A percentile compares a stretch with the other conserved stretches of the same genome.
These are phyloP conservation scores for Geotrichum cucujoidarum DNA, from an alignment of 1,139 yeast species.

Conservation along the genomic window DNA sequence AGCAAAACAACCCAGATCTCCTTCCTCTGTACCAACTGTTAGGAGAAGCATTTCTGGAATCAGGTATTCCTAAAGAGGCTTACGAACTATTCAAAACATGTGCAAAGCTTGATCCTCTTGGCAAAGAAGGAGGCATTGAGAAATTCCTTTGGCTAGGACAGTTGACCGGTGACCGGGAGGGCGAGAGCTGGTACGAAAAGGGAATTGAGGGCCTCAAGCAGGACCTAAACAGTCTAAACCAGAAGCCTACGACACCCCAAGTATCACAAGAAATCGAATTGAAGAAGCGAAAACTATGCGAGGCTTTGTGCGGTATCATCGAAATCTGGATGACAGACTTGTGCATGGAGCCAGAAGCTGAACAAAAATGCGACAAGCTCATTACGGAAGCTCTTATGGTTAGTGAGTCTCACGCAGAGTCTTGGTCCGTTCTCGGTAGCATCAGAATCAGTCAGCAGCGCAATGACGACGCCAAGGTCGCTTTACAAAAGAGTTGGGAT, in stretches of 20 bases:
- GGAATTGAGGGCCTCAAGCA: conserved; percentile 52
- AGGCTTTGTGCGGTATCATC: conserved; percentile 77
- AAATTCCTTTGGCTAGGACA: conserved; percentile 90
- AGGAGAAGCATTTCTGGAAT: conserved; percentile 77
- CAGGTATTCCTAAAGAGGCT: conserved; percentile 73
- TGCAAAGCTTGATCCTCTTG: conserved; percentile 66
- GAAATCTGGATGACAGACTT: conserved; percentile 98
- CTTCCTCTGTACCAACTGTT: conserved; percentile 39
- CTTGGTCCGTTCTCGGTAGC: conserved; percentile 77
- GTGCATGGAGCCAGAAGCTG: conserved; percentile 82
- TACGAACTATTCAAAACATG: conserved; percentile 59
- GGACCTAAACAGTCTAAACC: background rate
- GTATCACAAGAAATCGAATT: conserved; percentile 28
- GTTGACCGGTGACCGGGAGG: conserved; percentile 76
- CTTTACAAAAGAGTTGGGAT: conserved; percentile 69
- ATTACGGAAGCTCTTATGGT: conserved; percentile 61
- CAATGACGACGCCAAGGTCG: conserved; percentile 64
- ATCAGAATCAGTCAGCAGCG: conserved; percentile 86
- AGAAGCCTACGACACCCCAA: background rate
- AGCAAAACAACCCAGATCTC: background rate
- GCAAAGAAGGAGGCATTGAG: conserved; percentile 57
- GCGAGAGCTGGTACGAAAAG: conserved; percentile 56
- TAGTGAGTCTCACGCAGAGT: conserved; percentile 64
- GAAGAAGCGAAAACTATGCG: conserved; percentile 54
- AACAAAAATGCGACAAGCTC: conserved; percentile 66